phyloP scores from a whole-genome alignment of 2,329 filamentous ascomycete genomes.

The Calonectria pteridis region DNA sequence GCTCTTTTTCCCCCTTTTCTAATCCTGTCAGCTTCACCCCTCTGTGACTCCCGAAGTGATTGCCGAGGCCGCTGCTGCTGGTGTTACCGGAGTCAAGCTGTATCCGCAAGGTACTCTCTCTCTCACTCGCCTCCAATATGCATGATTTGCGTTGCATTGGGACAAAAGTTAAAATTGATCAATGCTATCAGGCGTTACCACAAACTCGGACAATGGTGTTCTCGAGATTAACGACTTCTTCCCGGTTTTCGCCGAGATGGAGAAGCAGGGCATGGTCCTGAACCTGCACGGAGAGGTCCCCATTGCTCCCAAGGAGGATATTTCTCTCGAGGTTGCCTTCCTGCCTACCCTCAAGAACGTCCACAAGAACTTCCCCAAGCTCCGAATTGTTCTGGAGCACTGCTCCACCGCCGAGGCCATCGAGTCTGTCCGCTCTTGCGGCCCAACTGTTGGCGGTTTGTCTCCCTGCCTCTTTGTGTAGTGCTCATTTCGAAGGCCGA shows the following conservation, averaged over 20 bases:
- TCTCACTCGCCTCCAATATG: neutral
- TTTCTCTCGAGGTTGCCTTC: conserved; percentile 70
- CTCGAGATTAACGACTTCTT: conserved; percentile 78
- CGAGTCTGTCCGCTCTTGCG: conserved; percentile 81
- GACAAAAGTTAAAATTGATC: conserved; percentile 32
- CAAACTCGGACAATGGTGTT: conserved; percentile 77
- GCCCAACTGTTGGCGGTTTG: conserved; percentile 76
- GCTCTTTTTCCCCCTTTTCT: no score
- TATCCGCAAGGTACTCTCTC: conserved; percentile 68
- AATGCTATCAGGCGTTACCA: conserved; percentile 65
- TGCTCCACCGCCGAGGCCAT: conserved; percentile 88
- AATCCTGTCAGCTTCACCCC: conserved; percentile 61
- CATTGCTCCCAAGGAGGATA: conserved; percentile 59
- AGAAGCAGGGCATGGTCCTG: conserved; percentile 82
- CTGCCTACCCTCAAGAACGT: conserved; percentile 82
- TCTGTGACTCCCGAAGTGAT: conserved; percentile 78
- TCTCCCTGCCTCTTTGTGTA: neutral
- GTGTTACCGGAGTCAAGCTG: conserved; percentile 79
- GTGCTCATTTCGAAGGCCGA: neutral
- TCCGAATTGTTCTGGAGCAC: conserved; percentile 78
- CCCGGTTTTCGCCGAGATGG: conserved; percentile 90
- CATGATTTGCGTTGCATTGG: no score
- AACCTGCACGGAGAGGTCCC: conserved; percentile 95
- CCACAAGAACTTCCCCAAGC: conserved; percentile 79
- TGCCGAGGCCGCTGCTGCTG: conserved; percentile 77